Conservation (phyloP, 2,329 filamentous ascomycete species). For the Shiraia bambusicola region DNA sequence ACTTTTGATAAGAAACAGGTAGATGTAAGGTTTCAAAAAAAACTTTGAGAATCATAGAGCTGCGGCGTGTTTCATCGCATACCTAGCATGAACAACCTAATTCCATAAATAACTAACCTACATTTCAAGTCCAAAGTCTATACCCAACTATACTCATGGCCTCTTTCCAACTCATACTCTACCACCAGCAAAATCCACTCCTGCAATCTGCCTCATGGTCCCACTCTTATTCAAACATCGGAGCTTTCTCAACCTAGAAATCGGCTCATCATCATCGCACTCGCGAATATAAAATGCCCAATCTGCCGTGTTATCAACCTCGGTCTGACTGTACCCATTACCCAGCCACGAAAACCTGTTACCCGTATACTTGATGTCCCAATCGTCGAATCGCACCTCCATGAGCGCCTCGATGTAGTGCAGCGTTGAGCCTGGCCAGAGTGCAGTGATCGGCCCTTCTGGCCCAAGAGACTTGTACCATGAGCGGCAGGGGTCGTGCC, state of each 20-base stretch:
- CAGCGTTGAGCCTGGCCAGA: conserved; percentile 52
- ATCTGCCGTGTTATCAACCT: conserved; percentile 40
- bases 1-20: too few relatives aligned
- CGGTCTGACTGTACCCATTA: conserved; percentile 41
- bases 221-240: conserved; percentile 37
- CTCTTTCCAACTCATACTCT: conserved; percentile 1
- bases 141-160: conserved; percentile 18
- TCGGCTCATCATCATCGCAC: conserved; percentile 35
- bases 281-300: conserved; percentile 42
- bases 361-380: conserved; percentile 45
- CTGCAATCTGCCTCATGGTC: conserved; percentile 18
- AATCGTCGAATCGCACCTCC: conserved; percentile 52
- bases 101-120: too few relatives aligned
- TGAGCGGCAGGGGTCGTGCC: conserved; percentile 48
- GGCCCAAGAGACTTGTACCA: conserved; percentile 45
- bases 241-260: conserved; percentile 27
- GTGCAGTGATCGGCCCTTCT: conserved; percentile 42
- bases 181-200: conserved; percentile 23
- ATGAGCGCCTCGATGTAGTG: conserved; percentile 54
- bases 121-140: neutral
- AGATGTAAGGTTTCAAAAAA: too few relatives aligned
- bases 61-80: too few relatives aligned
- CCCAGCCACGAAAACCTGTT: conserved; percentile 44
- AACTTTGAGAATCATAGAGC: too few relatives aligned
- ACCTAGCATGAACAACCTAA: too few relatives aligned